A percentile compares a stretch with the other conserved stretches of the same genome.
Evolutionary conservation across 1,284 basidiomycete species (phyloP).

Genomic region (Naganishia albida): DNA sequence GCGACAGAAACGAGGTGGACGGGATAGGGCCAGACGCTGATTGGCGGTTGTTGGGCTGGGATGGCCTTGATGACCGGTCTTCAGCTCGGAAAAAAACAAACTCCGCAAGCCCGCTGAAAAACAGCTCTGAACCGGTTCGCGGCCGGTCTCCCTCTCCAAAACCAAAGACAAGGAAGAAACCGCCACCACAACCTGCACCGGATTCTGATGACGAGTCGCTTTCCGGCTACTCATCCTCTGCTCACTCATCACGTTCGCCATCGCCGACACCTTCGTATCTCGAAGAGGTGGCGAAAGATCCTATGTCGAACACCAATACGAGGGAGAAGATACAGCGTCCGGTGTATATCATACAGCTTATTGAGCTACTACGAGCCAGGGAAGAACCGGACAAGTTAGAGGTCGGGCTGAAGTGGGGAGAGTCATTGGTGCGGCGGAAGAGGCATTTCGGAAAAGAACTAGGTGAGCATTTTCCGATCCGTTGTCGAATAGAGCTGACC

Average conservation of each 20-base stretch:
- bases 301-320: slow-evolving; percentile 60
- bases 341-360: slow-evolving; percentile 79
- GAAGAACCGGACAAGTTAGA: slow-evolving; percentile 74
- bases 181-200: slow-evolving; percentile 44
- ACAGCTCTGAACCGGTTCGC: slow-evolving; percentile 1
- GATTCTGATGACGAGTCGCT: slow-evolving; percentile 78
- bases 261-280: slow-evolving; percentile 79
- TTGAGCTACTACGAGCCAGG: slow-evolving; percentile 67
- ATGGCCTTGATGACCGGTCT: not conserved
- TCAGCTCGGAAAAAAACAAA: not conserved
- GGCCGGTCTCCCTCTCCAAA: slow-evolving; percentile 21
- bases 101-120: not conserved
- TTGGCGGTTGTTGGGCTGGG: slow-evolving; percentile 47
- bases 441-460: slow-evolving; percentile 78
- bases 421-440: slow-evolving; percentile 78
- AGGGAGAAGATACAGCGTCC: slow-evolving; percentile 69
- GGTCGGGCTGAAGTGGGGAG: slow-evolving; percentile 73
- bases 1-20: slow-evolving; percentile 30
- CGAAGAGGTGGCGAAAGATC: slow-evolving; percentile 79
- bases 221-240: slow-evolving; percentile 66
- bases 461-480: slow-evolving; percentile 57
- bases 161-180: slow-evolving; percentile 38
- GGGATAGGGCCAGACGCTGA: slow-evolving; percentile 4
- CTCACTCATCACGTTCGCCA: slow-evolving; percentile 72
- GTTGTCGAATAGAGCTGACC: not conserved